Evolutionary conservation across 208 protist genomes (phyloP), one percentile per base, ranked within the genome.

Genomic region (Angomonas desouzai): DNA sequence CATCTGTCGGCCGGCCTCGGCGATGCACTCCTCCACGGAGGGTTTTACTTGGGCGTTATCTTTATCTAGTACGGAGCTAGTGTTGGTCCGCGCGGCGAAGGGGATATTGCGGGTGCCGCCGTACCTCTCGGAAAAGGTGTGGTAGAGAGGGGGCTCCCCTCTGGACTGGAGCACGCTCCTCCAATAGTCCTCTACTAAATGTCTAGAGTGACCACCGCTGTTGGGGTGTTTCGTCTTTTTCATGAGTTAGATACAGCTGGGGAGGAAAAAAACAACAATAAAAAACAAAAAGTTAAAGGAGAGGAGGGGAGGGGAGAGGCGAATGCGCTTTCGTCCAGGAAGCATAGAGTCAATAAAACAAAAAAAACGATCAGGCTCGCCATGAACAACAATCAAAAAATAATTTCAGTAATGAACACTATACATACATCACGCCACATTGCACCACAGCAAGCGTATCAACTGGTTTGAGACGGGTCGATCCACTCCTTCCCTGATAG

Each of bases 151-250:
- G 18, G 81, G 72, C 47, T 92, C 86, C 23, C 72, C 61, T 16
- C 71, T 71, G 1, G 71, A 77, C 10, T 75, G 55, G 36, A 82
- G 38, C 3, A 93, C 79, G 11, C 76, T 86, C 7, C 72, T 70
- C 73, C 80, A 84, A 64, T 93, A 93, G 30, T 91, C 85, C 64
- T 95, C 84, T 18, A 95, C 81, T 0, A 93, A 76, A 20, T 23
- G 10, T 51, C 45, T 51, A 27, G 45, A 51, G 20, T 51, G 45
- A 51, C 18, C 45, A 13, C 36, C 36, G 45, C 45, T 4, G 18
- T 60, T 60, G 23, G 55, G 40, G 13, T 9, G 32, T 43, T 43
- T 60, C 4, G 6, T 60, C 29, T 23, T 60, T 1, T 60, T 33
- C 28, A 45, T 20, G 6, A 20, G 7, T 53, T 7, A 6, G 7